Conservation (phyloP, 768 basidiomycete genomes). For the Termitomyces titanicus region DNA sequence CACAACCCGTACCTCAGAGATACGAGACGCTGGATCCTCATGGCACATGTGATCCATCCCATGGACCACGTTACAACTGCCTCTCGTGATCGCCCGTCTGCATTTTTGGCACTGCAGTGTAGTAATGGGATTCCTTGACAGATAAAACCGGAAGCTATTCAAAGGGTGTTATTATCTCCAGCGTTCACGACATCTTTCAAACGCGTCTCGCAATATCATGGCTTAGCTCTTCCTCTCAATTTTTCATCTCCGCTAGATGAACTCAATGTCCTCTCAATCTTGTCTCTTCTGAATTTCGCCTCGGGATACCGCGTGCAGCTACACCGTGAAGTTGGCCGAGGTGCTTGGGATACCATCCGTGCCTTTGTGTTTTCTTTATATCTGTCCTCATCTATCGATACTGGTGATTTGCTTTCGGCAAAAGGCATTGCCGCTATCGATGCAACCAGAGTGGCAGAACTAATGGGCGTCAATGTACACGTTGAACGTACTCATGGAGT, state of each 20-base stretch:
- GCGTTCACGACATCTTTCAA: constrained; percentile 61
- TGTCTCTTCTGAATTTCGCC: constrained; percentile 80
- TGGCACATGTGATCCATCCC: neutral
- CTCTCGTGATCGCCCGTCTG: neutral
- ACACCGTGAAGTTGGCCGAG: constrained; percentile 68
- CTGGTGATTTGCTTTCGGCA: constrained; percentile 61
- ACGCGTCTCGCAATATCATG: constrained; percentile 61
- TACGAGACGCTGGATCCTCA: neutral
- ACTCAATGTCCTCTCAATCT: constrained; percentile 75
- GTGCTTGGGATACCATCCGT: constrained; percentile 82
- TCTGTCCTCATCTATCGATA: constrained; percentile 56
- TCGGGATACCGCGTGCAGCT: constrained; percentile 77
- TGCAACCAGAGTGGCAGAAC: constrained; percentile 59
- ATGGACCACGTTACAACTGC: neutral
- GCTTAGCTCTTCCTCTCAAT: constrained; percentile 72
- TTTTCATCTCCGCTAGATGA: constrained; percentile 73
- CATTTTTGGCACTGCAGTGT: neutral
- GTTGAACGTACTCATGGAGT: constrained; percentile 66
- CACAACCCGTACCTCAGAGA: neutral
- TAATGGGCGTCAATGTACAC: constrained; percentile 69
- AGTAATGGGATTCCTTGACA: constrained; percentile 22
- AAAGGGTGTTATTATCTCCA: constrained; percentile 59
- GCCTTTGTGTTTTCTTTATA: constrained; percentile 71
- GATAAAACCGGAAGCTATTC: constrained; percentile 57
- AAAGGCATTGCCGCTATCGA: constrained; percentile 56